Conservation (phyloP, 371 early-diverging fungal species). For the Mycotypha africana region DNA sequence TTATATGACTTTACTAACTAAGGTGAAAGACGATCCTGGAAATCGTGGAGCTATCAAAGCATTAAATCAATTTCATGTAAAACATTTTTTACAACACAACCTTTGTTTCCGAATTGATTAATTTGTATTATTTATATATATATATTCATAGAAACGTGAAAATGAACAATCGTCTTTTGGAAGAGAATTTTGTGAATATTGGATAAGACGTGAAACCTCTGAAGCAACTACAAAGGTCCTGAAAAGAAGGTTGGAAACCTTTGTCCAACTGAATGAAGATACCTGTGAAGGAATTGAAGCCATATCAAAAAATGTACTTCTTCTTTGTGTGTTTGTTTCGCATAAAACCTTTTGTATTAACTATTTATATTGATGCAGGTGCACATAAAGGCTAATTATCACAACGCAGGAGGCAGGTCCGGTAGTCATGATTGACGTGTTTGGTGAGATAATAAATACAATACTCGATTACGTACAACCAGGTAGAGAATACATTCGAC, state of each 20-base stretch:
- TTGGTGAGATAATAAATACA: no score
- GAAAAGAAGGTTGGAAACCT: constrained; percentile 4
- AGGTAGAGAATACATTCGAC: no score
- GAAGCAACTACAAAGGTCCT: constrained; percentile 5
- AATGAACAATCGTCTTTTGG: constrained; percentile 1
- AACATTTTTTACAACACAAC: constrained; percentile 1
- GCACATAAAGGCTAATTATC: constrained; percentile 1
- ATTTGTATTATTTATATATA: neutral
- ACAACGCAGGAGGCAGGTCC: constrained; percentile 3
- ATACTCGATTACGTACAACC: no score
- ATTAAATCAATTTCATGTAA: constrained; percentile 2
- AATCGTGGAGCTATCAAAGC: neutral
- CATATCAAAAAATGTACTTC: constrained; percentile 3
- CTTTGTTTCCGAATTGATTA: constrained; percentile 4
- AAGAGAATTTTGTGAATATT: constrained; percentile 5
- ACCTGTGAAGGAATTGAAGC: constrained; percentile 4
- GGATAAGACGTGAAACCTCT: constrained; percentile 3
- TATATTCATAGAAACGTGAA: constrained; percentile 2
- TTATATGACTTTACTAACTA: constrained; percentile 3
- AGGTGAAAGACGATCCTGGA: neutral
- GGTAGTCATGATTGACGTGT: no score
- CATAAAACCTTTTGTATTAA: constrained; percentile 8
- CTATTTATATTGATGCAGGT: constrained; percentile 6
- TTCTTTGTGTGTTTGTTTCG: constrained; percentile 6
- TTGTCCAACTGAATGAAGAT: constrained; percentile 6